A percentile compares a stretch with the other conserved stretches of the same genome.
Conservation (phyloP, 345 rosid species). For the Acer campestre region DNA sequence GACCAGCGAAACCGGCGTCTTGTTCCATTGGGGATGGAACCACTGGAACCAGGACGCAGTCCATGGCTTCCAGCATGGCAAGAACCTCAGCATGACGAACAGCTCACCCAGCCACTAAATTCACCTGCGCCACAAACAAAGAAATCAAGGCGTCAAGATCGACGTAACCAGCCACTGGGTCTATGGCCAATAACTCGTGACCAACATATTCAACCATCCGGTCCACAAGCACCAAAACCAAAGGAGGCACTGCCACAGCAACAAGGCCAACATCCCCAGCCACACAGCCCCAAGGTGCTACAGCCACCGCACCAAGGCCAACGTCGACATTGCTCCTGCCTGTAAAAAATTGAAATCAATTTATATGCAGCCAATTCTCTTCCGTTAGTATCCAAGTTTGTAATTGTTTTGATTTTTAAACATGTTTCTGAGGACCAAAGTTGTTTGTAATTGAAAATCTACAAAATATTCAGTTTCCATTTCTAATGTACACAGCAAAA, state of each 20-base stretch:
- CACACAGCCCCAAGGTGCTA: not conserved
- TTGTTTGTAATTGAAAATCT: not conserved
- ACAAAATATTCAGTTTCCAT: not conserved
- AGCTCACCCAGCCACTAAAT: not conserved
- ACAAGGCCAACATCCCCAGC: constrained; percentile 10
- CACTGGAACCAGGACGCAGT: not conserved
- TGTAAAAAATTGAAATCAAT: not conserved
- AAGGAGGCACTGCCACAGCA: constrained; percentile 2
- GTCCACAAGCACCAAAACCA: not conserved
- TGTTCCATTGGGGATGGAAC: not conserved
- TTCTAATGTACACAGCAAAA: not conserved
- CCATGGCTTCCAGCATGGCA: not conserved
- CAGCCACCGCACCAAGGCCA: no score
- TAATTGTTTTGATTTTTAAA: not conserved
- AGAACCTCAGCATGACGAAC: not conserved
- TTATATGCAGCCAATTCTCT: no score
- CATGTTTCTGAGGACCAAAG: not conserved
- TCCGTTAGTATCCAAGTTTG: not conserved
- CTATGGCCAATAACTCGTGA: not conserved
- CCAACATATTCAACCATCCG: not conserved
- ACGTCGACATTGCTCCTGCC: not conserved
- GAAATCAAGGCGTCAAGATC: not conserved
- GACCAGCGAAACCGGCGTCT: not conserved
- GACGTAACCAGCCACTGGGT: not conserved
- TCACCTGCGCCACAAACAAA: not conserved